Conservation (phyloP, 768 basidiomycete genomes). For the Mycena belliarum region DNA sequence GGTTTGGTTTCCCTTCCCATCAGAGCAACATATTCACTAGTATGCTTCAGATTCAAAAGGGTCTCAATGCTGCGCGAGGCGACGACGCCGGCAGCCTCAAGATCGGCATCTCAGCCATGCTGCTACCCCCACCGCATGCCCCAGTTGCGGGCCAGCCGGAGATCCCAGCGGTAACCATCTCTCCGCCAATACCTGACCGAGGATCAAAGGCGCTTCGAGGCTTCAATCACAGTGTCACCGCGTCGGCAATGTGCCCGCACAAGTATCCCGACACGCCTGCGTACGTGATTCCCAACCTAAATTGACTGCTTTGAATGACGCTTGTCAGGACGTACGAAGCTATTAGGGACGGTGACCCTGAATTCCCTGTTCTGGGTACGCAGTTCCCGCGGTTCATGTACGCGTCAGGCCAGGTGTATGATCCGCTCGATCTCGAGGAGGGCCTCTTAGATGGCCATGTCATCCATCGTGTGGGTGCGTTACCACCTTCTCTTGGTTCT, state of each 20-base stretch:
- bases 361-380: background rate
- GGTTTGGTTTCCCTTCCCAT: background rate
- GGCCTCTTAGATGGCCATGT: background rate
- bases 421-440: background rate
- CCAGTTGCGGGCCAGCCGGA: background rate
- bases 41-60: background rate
- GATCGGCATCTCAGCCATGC: background rate
- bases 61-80: background rate
- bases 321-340: background rate
- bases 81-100: background rate
- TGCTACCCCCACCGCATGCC: background rate
- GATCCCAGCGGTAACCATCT: background rate
- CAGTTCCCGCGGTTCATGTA: background rate
- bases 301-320: background rate
- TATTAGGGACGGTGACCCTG: background rate
- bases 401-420: background rate
- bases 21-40: background rate
- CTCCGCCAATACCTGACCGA: background rate
- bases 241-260: background rate
- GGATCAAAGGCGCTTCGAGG: background rate
- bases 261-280: background rate
- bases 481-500: background rate
- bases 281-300: background rate
- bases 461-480: background rate
- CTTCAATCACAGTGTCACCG: background rate